phyloP scores from a whole-genome alignment of 2,329 filamentous ascomycete genomes.

The Botrytis byssoidea region DNA sequence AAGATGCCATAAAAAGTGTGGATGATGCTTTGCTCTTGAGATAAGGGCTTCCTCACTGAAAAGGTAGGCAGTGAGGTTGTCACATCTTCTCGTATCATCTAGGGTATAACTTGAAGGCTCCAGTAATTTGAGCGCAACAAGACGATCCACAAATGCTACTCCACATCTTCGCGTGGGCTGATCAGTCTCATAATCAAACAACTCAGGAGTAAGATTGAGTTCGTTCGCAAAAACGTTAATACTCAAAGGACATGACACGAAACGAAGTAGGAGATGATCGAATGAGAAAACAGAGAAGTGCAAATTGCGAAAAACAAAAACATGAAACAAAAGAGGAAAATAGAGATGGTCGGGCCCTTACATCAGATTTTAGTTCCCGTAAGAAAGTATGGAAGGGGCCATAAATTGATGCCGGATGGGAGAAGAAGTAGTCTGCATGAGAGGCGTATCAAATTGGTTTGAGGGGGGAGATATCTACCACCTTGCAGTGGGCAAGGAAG shows the following conservation, averaged over 20 bases:
- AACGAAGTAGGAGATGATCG: not conserved
- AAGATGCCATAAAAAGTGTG: not conserved
- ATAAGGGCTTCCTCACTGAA: not conserved
- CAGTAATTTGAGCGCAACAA: not conserved
- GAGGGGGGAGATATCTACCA: not conserved
- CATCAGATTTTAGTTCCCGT: slow-evolving; percentile 3
- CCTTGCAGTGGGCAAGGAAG: not conserved
- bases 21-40: not conserved
- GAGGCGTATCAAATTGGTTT: not conserved
- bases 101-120: accelerated
- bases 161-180: not conserved
- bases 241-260: not conserved
- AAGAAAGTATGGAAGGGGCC: not conserved
- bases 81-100: not conserved
- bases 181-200: not conserved
- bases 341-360: not conserved
- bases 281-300: not conserved
- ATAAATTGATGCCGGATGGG: not conserved
- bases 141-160: not conserved
- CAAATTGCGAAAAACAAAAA: not conserved
- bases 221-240: not conserved
- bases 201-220: not conserved
- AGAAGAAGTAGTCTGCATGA: not conserved
- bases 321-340: not conserved
- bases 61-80: too few species aligned